phyloP scores from a whole-genome alignment of 768 basidiomycete species.

The Russula vinacea region DNA sequence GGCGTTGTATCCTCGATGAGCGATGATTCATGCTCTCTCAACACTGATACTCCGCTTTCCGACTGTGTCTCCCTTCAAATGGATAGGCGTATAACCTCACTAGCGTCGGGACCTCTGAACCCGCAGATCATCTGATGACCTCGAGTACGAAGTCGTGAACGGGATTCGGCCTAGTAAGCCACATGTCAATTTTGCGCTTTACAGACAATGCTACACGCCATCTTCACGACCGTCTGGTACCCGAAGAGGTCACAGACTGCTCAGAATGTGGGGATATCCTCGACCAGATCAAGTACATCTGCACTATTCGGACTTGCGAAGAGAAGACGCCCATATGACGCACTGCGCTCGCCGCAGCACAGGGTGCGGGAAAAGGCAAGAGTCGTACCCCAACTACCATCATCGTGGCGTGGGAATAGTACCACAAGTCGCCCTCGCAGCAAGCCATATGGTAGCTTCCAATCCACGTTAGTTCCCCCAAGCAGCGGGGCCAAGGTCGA shows the following conservation, averaged over 20 bases:
- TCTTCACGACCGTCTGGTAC: slow-evolving; percentile 51
- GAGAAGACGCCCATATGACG: slow-evolving; percentile 54
- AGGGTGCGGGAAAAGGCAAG: slow-evolving; percentile 52
- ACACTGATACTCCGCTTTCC: slow-evolving; percentile 23
- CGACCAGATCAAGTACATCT: slow-evolving; percentile 86
- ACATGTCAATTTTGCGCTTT: not conserved
- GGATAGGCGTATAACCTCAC: slow-evolving; percentile 16
- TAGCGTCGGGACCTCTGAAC: slow-evolving; percentile 16
- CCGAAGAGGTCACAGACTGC: slow-evolving; percentile 70
- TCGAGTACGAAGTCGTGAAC: slow-evolving; percentile 16
- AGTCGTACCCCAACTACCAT: slow-evolving; percentile 30
- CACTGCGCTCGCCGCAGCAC: slow-evolving; percentile 28
- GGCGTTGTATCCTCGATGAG: slow-evolving; percentile 17
- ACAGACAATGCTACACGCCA: slow-evolving; percentile 24
- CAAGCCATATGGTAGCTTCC: too few species aligned
- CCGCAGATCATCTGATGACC: slow-evolving; percentile 22
- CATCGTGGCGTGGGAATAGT: slow-evolving; percentile 5
- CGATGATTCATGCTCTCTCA: slow-evolving; percentile 27
- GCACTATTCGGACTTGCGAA: slow-evolving; percentile 82
- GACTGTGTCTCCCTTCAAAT: slow-evolving; percentile 15
- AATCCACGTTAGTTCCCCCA: too few species aligned
- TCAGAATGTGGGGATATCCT: slow-evolving; percentile 74
- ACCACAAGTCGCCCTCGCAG: too few species aligned
- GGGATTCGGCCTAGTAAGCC: slow-evolving; percentile 11
- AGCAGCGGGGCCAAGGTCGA: too few species aligned